These are phyloP conservation scores for Alternaria postmessia DNA, from an alignment of 2,329 filamentous ascomycete genomes.

Conservation along the genomic window DNA sequence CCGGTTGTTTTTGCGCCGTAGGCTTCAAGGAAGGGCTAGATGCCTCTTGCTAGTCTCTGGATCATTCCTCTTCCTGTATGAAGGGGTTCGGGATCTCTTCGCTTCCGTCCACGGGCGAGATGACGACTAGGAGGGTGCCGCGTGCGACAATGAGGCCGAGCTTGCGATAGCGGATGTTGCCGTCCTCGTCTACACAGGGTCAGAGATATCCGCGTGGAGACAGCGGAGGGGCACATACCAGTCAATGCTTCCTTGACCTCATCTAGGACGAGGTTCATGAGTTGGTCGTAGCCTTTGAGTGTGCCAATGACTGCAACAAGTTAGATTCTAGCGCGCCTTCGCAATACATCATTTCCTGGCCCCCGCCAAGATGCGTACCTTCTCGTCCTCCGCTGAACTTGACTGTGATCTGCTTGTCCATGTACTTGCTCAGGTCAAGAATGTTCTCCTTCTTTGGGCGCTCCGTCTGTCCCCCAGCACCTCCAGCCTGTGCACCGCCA, in stretches of 20 bases:
- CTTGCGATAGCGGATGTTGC: constrained; percentile 81
- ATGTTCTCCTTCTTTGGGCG: constrained; percentile 99
- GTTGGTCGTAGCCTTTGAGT: constrained; percentile 93
- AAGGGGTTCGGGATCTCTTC: constrained; percentile 97
- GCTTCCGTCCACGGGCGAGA: constrained; percentile 92
- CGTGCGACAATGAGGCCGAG: constrained; percentile 87
- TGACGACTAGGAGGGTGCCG: constrained; percentile 89
- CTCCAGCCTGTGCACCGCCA: constrained; percentile 49
- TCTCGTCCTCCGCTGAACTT: constrained; percentile 97
- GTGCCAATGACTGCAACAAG: constrained; percentile 75
- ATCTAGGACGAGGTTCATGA: constrained; percentile 98
- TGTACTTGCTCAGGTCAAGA: constrained; percentile 91
- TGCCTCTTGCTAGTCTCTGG: not conserved
- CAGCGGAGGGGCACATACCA: constrained; percentile 65
- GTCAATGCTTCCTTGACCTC: constrained; percentile 89
- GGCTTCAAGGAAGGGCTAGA: not conserved
- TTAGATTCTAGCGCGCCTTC: constrained; percentile 18
- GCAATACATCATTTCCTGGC: not conserved
- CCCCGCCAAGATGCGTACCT: constrained; percentile 60
- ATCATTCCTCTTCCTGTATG: constrained; percentile 67
- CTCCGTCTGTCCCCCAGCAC: constrained; percentile 57
- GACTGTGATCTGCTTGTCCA: constrained; percentile 94
- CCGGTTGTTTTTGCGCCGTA: not conserved
- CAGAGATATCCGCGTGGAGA: not conserved
- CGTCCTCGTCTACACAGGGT: constrained; percentile 79